Evolutionary conservation across 1,284 basidiomycete species (phyloP), one percentile per base, ranked within the genome.

Genomic region (Sporisorium scitamineum): DNA sequence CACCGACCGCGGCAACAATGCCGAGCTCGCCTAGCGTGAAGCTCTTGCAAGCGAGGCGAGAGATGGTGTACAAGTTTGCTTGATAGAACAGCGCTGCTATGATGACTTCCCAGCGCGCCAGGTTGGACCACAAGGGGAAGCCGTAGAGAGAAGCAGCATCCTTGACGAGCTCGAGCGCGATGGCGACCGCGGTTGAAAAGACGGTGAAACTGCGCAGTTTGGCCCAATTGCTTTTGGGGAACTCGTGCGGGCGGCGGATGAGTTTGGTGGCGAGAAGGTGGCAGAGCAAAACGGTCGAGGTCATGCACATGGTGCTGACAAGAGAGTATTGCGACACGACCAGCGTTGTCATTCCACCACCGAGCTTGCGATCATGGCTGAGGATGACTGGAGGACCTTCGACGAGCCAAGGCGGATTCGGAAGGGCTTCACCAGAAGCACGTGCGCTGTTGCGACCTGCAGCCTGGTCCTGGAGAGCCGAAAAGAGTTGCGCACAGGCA

Each of bases 21-120:
- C 91, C 92, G 11, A 98, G 89, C 85, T 99, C 97, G 52, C 97
- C 97, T 2, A 99, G 89, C 0, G 96, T 99, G 86, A 98, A 96
- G 14, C 93, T 94, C 26, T 92, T 90, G 77, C 97, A 91, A 0
- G 95, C 96, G 34, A 99, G 88, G 24, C 96, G 90, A 54, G 97
- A 90, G 57, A 93, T 93, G 53, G 92, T 89, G 84, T 98, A 99
- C 58, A 98, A 88, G 48, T 93, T 91, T 79, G 94, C 91, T 84
- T 99, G 97, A 86, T 93, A 98, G 86, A 96, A 93, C 50, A 93
- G 84, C 0, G 94, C 91, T 24, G 90, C 89, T 13, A 92, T 87
- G 20, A 90, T 87, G 54, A 94, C 89, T 82, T 99, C 96, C 74
- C 77, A 80, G 14, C 65, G 62, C 18, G 62, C 66, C 41, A 80